Conservation (phyloP, 371 early-diverging fungal species). For the Mortierella polycephala region DNA sequence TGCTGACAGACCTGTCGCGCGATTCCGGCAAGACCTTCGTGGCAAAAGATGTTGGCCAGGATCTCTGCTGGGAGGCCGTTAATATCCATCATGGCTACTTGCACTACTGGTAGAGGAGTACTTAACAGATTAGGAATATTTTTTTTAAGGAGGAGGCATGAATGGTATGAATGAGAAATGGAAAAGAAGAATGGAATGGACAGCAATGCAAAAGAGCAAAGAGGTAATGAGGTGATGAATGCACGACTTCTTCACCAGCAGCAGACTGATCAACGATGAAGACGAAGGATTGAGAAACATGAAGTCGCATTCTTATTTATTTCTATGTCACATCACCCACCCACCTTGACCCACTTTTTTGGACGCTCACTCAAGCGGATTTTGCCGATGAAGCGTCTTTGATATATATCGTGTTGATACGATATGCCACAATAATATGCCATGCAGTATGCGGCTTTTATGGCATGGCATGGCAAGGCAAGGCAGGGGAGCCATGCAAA, state of each 20-base stretch:
- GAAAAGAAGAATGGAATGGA: background rate
- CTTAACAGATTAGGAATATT: background rate
- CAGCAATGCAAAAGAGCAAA: background rate
- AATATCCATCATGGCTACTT: slow-evolving; percentile 8
- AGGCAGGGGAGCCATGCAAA: no score
- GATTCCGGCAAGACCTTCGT: slow-evolving; percentile 44
- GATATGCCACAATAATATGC: background rate
- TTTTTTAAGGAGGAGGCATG: background rate
- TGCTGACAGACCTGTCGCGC: slow-evolving; percentile 38
- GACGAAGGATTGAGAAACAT: background rate
- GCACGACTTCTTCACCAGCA: no score
- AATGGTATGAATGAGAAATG: background rate
- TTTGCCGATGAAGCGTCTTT: background rate
- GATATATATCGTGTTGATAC: background rate
- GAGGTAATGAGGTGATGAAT: background rate
- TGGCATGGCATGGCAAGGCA: no score
- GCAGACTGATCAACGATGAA: background rate
- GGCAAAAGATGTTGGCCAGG: slow-evolving; percentile 36
- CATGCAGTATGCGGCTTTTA: background rate
- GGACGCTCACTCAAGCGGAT: background rate
- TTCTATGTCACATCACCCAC: background rate
- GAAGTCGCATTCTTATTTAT: background rate
- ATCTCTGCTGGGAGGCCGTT: slow-evolving; percentile 41
- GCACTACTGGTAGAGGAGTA: background rate
- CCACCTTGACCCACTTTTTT: background rate